Evolutionary conservation across 768 basidiomycete genomes (phyloP).

Genomic region (Cystoderma amianthinum): DNA sequence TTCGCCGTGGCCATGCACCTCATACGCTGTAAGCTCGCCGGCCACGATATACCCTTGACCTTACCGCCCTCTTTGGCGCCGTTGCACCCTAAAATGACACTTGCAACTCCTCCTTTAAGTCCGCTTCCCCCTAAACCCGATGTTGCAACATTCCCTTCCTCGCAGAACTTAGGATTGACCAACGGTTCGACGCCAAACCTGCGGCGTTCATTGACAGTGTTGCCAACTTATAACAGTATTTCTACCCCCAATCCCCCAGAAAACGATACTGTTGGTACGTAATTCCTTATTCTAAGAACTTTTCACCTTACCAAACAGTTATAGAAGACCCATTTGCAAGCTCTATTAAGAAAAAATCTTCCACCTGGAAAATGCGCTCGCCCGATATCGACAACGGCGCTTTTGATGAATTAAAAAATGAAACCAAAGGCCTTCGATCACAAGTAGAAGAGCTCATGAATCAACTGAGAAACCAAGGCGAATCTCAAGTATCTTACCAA

Average conservation of each 20-base stretch:
- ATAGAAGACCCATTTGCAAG: background rate
- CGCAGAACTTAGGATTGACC: background rate
- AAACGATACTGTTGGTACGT: too few relatives aligned
- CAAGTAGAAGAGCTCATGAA: slow-evolving; percentile 18
- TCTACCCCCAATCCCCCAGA: too few relatives aligned
- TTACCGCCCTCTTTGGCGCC: slow-evolving; percentile 25
- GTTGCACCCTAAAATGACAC: slow-evolving; percentile 6
- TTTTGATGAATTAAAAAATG: slow-evolving; percentile 17
- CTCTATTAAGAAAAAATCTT: background rate
- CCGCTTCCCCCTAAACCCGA: background rate
- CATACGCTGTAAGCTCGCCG: slow-evolving; percentile 21
- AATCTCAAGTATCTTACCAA: slow-evolving; percentile 15
- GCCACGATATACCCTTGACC: slow-evolving; percentile 21
- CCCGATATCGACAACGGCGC: slow-evolving; percentile 10
- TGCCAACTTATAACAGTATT: too few relatives aligned
- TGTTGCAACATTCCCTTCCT: background rate
- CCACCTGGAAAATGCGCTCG: background rate
- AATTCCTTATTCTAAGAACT: too few relatives aligned
- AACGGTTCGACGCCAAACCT: too few relatives aligned
- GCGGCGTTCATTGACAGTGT: too few relatives aligned
- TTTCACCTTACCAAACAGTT: too few relatives aligned
- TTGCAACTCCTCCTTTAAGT: slow-evolving; percentile 6
- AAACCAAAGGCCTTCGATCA: slow-evolving; percentile 17
- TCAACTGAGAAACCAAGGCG: slow-evolving; percentile 19
- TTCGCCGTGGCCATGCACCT: slow-evolving; percentile 31